These are phyloP conservation scores for Apiosordaria backusii DNA, from an alignment of 495 filamentous ascomycete genomes.

Conservation along the genomic window DNA sequence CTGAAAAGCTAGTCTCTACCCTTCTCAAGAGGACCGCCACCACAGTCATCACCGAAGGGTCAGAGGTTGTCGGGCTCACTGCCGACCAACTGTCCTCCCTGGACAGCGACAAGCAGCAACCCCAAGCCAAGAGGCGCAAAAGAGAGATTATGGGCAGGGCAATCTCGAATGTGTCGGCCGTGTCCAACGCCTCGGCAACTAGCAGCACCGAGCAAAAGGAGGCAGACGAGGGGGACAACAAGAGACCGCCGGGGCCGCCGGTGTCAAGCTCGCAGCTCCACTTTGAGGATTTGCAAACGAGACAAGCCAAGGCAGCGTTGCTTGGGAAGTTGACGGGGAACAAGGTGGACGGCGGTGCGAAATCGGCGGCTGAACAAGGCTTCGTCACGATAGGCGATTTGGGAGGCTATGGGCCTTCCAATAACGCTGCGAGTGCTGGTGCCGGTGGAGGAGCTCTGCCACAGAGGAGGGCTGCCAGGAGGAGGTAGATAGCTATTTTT, in stretches of 20 bases:
- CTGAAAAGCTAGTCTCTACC: slow-evolving; percentile 29
- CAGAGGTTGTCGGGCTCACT: background rate
- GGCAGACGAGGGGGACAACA: slow-evolving; percentile 12
- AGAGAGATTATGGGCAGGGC: slow-evolving; percentile 49
- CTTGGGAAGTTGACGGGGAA: background rate
- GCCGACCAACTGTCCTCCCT: slow-evolving; percentile 13
- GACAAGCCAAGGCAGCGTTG: slow-evolving; percentile 13
- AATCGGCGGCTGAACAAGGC: background rate
- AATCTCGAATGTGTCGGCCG: slow-evolving; percentile 48
- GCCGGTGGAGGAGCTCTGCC: background rate
- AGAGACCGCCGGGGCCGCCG: slow-evolving; percentile 33
- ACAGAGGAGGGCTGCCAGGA: slow-evolving; percentile 1
- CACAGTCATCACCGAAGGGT: slow-evolving; percentile 2
- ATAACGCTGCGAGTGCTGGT: background rate
- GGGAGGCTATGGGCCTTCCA: background rate
- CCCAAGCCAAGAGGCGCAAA: slow-evolving; percentile 21
- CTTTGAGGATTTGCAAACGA: slow-evolving; percentile 47
- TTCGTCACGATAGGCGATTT: background rate
- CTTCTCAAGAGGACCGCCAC: slow-evolving; percentile 20
- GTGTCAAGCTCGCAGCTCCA: slow-evolving; percentile 39
- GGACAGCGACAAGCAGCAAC: slow-evolving; percentile 13
- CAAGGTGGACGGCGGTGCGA: background rate
- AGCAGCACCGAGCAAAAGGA: background rate
- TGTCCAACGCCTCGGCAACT: slow-evolving; percentile 19
- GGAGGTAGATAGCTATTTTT: background rate